Evolutionary conservation across 2,329 filamentous ascomycete genomes (phyloP).

Genomic region (Colletotrichum echinochloae): DNA sequence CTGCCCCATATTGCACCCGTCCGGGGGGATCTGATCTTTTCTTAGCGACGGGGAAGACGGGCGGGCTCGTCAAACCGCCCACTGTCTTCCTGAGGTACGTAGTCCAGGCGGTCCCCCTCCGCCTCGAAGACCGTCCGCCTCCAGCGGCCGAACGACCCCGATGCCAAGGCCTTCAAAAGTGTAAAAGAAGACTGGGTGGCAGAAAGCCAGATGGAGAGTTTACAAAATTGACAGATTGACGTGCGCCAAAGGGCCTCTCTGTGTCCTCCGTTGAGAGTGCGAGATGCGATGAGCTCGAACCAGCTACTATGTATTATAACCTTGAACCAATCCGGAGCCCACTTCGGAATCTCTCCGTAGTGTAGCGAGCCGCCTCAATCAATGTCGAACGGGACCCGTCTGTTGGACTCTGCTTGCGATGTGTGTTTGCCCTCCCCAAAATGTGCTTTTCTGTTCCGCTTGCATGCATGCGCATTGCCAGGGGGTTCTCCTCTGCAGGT

Average conservation of each 20-base stretch:
- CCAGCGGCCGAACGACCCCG: background rate
- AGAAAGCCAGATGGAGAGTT: conserved; percentile 20
- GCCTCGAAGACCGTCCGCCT: too few relatives aligned
- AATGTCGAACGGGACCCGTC: conserved; percentile 17
- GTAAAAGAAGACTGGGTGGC: background rate
- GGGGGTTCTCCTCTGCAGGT: background rate
- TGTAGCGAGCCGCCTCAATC: conserved; percentile 17
- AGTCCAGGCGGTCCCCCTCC: too few relatives aligned
- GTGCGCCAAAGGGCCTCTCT: background rate
- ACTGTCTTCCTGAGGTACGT: too few relatives aligned
- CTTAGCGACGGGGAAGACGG: conserved; percentile 33
- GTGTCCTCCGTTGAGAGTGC: background rate
- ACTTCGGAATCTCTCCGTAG: too few relatives aligned
- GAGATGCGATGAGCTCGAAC: conserved; percentile 20
- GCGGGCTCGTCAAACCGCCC: conserved; percentile 10
- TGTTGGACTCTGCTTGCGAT: too few relatives aligned
- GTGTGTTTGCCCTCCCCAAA: conserved; percentile 1
- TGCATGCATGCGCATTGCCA: background rate
- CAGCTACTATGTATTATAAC: too few relatives aligned
- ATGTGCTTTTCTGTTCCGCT: background rate
- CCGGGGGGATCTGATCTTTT: conserved; percentile 29
- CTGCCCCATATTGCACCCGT: too few relatives aligned
- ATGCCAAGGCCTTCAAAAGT: background rate
- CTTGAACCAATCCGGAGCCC: conserved; percentile 5
- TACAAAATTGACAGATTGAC: conserved; percentile 6